These are phyloP conservation scores for Zymoseptoria passerinii DNA, from an alignment of 2,329 filamentous ascomycete genomes.

Conservation along the genomic window DNA sequence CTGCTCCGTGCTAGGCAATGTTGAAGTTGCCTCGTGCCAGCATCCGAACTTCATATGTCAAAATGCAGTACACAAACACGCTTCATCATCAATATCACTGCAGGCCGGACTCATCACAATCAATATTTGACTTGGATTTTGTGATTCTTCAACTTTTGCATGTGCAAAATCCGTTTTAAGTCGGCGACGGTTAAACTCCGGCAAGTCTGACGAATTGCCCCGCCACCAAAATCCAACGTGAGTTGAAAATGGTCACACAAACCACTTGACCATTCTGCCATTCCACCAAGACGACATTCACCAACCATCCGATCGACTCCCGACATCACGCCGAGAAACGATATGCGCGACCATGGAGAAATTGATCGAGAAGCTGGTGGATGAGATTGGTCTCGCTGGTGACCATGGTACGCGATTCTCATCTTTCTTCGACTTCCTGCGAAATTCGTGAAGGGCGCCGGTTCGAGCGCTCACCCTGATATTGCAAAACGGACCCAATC, in stretches of 20 bases:
- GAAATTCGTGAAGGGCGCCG: background rate
- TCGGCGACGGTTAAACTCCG: background rate
- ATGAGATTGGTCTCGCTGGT: background rate
- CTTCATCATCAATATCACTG: too few relatives aligned
- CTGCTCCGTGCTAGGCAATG: too few relatives aligned
- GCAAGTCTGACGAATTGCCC: background rate
- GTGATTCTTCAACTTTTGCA: background rate
- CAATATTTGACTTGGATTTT: too few relatives aligned
- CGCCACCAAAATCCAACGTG: background rate
- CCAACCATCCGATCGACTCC: background rate
- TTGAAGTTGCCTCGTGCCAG: too few relatives aligned
- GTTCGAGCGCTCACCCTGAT: background rate
- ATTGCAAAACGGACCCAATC: background rate
- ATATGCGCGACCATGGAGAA: background rate
- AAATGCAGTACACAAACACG: too few relatives aligned
- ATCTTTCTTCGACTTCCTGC: background rate
- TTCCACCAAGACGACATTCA: background rate
- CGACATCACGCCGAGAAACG: background rate
- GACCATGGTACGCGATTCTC: background rate
- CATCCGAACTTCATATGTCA: too few relatives aligned
- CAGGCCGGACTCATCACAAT: too few relatives aligned
- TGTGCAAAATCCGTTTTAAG: background rate
- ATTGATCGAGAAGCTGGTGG: background rate
- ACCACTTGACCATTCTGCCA: background rate
- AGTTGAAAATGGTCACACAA: background rate